These are phyloP conservation scores for Symbiotaphrina buchneri DNA, from an alignment of 495 filamentous ascomycete genomes.

Conservation along the genomic window DNA sequence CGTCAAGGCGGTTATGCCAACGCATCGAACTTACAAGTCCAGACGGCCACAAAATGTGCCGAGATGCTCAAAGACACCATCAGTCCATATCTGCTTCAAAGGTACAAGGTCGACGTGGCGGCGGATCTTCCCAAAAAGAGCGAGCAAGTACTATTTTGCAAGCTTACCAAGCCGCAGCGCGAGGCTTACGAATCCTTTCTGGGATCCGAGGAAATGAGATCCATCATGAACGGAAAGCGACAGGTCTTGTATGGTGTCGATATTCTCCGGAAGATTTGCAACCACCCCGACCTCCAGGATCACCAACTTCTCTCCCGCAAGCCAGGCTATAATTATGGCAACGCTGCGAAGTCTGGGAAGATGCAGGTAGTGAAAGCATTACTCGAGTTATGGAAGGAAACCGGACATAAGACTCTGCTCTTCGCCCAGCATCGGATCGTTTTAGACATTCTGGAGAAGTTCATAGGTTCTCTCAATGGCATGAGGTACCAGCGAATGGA, in stretches of 20 bases:
- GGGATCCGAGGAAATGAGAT: conserved; percentile 56
- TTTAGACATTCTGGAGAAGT: conserved; percentile 77
- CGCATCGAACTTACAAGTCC: conserved; percentile 74
- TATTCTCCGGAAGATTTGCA: conserved; percentile 86
- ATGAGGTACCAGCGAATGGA: conserved; percentile 84
- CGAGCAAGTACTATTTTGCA: conserved; percentile 89
- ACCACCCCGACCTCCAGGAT: conserved; percentile 75
- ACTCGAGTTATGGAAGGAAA: conserved; percentile 62
- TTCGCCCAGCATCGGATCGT: conserved; percentile 85
- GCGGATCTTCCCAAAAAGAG: conserved; percentile 84
- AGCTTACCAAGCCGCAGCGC: conserved; percentile 55
- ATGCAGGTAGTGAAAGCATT: conserved; percentile 81
- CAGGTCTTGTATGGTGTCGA: conserved; percentile 77
- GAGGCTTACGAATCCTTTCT: conserved; percentile 61
- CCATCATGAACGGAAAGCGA: conserved; percentile 48
- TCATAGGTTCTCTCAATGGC: conserved; percentile 36
- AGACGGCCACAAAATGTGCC: conserved; percentile 78
- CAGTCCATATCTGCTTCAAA: conserved; percentile 77
- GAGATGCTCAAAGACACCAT: conserved; percentile 81
- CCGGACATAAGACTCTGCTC: conserved; percentile 75
- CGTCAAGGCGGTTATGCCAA: conserved; percentile 80
- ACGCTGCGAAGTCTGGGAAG: conserved; percentile 58
- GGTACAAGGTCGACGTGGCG: conserved; percentile 84
- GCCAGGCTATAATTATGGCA: conserved; percentile 47
- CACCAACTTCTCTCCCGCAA: conserved; percentile 34